phyloP scores from a whole-genome alignment of 2,329 filamentous ascomycete genomes.

The Herpotrichia juniperi region DNA sequence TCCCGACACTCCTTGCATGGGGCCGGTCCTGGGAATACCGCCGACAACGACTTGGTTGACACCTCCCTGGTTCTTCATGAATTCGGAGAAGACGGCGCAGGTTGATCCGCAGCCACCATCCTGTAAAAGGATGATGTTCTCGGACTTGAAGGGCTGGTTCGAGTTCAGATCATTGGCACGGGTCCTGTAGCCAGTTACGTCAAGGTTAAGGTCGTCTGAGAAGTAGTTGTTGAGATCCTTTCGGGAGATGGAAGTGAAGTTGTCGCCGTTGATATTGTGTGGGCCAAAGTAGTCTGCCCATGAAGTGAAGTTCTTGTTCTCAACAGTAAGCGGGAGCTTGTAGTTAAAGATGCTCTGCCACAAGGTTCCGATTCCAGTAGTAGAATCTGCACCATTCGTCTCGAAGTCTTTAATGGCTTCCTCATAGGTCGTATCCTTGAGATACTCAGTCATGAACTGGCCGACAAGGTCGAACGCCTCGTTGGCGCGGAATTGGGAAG shows the following conservation, averaged over 20 bases:
- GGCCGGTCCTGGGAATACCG: conserved; percentile 41
- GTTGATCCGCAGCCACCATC: conserved; percentile 49
- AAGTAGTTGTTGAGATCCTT: conserved; percentile 24
- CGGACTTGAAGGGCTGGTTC: conserved; percentile 31
- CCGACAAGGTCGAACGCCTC: conserved; percentile 31
- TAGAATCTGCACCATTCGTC: conserved; percentile 8
- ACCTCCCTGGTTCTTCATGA: conserved; percentile 48
- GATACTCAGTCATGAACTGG: conserved; percentile 13
- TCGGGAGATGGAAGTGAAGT: conserved; percentile 31
- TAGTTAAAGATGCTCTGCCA: conserved; percentile 30
- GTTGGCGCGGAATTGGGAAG: conserved; percentile 51
- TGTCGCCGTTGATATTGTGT: conserved; percentile 25
- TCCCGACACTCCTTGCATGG: conserved; percentile 48
- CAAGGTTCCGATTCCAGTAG: neutral
- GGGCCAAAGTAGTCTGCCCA: conserved; percentile 43
- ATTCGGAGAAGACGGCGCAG: conserved; percentile 49
- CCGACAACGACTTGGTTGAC: conserved; percentile 47
- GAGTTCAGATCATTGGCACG: conserved; percentile 16
- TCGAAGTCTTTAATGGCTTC: conserved; percentile 16
- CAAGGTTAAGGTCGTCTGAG: conserved; percentile 17
- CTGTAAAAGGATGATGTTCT: conserved; percentile 42
- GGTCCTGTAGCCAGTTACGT: conserved; percentile 22
- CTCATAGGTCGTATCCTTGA: conserved; percentile 17
- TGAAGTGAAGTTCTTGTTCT: conserved; percentile 32
- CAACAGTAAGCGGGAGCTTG: conserved; percentile 17